Base-by-base conservation (phyloP, 176 grass and related monocot species). In the Urochloa ruziziensis region DNA sequence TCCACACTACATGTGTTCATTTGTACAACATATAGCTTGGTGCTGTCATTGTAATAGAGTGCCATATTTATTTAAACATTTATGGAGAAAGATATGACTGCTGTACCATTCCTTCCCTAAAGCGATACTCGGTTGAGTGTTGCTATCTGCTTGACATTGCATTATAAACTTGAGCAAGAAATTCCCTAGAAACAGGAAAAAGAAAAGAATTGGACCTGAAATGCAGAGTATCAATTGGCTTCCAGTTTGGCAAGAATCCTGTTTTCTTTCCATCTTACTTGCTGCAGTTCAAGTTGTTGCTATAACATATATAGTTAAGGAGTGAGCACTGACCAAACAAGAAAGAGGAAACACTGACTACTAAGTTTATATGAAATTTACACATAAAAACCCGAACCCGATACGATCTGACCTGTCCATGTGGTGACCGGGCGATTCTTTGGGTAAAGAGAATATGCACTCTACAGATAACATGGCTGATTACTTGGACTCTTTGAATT, bases 11-110 rank as follows among this genome's bases (percentile, higher is more conserved):
- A 42, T 77, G 77, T 67, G 70, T 32, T 67, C 25, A 74, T 86
- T 86, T 81, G 35, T 62, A 76, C 4, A 30, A 77, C 24, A 23
- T 39, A 71, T 54, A 83, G 74, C 57, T 65, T 63, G 60, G 80
- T 83, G 57, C 53, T 75, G 46, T 24, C 43, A 59, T 74, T 67
- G 77, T 70, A 53, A 75, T 62, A 79, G 73, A 32, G 63, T 30
- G 61, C 33, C 25, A 73, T 35, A 65, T 83, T 83, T 88, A 34
- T 79, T 83, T 82, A 8, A 63, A 72, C 36, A 46, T 84, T 73
- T 58, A 64, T 57, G 59, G 58, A 57, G 29, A 25, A 83, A 33
- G 29, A 84, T 44, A 72, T 43, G 54, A 35, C 32, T 49, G 34
- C 12, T 53, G 32, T 80, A 7, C 17, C 2, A 42, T 46, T 77